phyloP scores from a whole-genome alignment of 305 asterid genomes.

The Ilex paraguariensis region DNA sequence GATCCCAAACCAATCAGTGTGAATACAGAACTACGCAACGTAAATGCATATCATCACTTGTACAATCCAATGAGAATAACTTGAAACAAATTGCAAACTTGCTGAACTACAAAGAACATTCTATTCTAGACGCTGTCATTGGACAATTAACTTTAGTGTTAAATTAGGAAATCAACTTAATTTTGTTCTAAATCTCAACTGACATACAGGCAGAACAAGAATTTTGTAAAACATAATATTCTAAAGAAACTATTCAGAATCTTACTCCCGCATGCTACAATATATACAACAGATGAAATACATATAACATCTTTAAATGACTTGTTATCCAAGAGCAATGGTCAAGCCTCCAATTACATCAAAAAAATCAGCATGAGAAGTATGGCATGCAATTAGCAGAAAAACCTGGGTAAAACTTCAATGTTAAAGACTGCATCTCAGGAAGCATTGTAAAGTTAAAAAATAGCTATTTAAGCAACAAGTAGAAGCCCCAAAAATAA shows the following conservation, averaged over 20 bases:
- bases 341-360: background rate
- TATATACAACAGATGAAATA: background rate
- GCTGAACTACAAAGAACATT: too few species aligned
- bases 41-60: too few species aligned
- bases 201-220: background rate
- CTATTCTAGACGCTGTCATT: too few species aligned
- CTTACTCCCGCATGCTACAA: background rate
- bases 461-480: constrained; percentile 11
- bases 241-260: background rate
- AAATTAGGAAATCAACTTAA: too few species aligned
- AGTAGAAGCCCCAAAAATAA: constrained; percentile 9
- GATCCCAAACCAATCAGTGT: background rate
- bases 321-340: background rate
- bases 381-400: background rate
- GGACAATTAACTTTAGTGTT: too few species aligned
- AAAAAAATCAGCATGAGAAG: background rate
- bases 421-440: too few species aligned
- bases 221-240: background rate
- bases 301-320: too few species aligned
- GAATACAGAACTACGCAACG: background rate
- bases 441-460: constrained; percentile 8
- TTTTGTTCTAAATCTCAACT: too few species aligned
- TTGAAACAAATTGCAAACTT: too few species aligned
- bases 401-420: background rate
- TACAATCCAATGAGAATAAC: too few species aligned